Evolutionary conservation across 2,329 filamentous ascomycete genomes (phyloP), one percentile per base, ranked within the genome.

Genomic region (Lanzia echinophila): DNA sequence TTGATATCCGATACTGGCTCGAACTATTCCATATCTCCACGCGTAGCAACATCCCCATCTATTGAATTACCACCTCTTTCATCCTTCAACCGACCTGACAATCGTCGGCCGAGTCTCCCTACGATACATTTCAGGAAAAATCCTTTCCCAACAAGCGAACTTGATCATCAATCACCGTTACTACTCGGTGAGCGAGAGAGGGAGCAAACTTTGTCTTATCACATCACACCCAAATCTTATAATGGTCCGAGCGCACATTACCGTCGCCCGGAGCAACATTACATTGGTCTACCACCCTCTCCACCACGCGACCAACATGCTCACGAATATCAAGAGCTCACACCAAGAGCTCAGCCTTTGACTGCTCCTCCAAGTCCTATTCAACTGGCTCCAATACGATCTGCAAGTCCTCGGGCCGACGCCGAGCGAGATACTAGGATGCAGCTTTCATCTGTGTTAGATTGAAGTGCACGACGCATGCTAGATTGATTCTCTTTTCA

Each of bases 1-100:
- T 75, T 89, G 58, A 76, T 88, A 47, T 90, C 87, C 0, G 88
- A 94, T 67, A 73, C 75, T 28, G 78, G 79, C 58, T 86, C 83
- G 1, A 75, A 79, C 53, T 80, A 81, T 65, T 83, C 82, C 3
- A 77, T 77, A 31, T 85, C 83, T 11, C 80, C 82, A 15, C 60
- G 63, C 2, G 47, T 66, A 20, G 60, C 62, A 20, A 58, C 60
- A 3, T 68, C 67, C 10, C 66, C 67, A 1, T 53, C 60, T 10
- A 52, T 67, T 44, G 67, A 66, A 34, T 61, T 69, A 7, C 65
- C 66, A 41, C 67, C 66, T 17, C 58, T 68, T 12, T 55, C 53
- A 19, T 51, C 50, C 8, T 60, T 55, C 42, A 28, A 56, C n/a
- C 42, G 58, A 36, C 28, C 45, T 7, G 58, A 64, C 32, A 42